Evolutionary conservation across 2,329 filamentous ascomycete genomes (phyloP).

Genomic region (Shiraia bambusicola): DNA sequence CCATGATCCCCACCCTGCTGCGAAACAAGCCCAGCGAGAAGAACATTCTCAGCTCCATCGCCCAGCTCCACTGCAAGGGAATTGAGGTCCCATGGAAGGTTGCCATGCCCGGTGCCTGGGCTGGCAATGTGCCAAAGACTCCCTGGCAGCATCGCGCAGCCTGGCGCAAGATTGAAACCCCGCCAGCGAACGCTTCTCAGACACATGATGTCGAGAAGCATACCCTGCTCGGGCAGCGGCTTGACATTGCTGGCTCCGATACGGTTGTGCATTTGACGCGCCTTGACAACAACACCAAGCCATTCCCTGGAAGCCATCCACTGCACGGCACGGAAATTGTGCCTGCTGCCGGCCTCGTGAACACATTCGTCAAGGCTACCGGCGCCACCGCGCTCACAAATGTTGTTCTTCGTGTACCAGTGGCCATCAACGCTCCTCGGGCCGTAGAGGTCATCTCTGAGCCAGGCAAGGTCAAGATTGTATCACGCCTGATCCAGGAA

Average conservation of each 20-base stretch:
- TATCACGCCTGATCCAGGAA: conserved; percentile 8
- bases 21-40: conserved; percentile 29
- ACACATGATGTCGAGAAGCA: conserved; percentile 38
- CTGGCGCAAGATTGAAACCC: conserved; percentile 16
- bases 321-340: conserved; percentile 47
- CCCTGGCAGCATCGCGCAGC: conserved; percentile 27
- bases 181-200: conserved; percentile 3
- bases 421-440: conserved; percentile 35
- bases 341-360: conserved; percentile 45
- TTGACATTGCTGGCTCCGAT: conserved; percentile 29
- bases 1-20: conserved; percentile 34
- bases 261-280: conserved; percentile 36
- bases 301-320: conserved; percentile 45
- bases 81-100: conserved; percentile 23
- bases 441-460: conserved; percentile 38
- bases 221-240: conserved; percentile 38
- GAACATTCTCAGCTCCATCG: conserved; percentile 30
- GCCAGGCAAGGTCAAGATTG: conserved; percentile 3
- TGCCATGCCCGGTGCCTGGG: conserved; percentile 12
- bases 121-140: conserved; percentile 13
- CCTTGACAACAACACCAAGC: conserved; percentile 37
- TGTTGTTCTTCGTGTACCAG: conserved; percentile 39
- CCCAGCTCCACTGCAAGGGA: conserved; percentile 33
- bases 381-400: conserved; percentile 28
- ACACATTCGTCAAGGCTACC: conserved; percentile 43